These are phyloP conservation scores for Monosporascus sp. DNA, from an alignment of 2,329 filamentous ascomycete genomes.

Conservation along the genomic window DNA sequence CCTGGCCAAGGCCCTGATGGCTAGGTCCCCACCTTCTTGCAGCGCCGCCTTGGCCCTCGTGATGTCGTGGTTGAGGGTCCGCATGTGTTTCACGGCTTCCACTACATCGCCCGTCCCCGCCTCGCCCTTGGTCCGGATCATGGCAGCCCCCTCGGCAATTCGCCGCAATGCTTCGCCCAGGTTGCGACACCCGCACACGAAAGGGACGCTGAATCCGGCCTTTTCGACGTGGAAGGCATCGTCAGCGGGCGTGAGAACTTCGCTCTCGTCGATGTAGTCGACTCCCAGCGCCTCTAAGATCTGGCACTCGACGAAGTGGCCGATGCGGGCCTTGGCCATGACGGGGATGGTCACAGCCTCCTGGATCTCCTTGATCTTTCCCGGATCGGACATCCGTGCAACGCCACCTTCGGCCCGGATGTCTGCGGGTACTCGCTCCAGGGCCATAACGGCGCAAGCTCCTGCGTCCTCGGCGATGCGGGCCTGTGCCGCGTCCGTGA, in stretches of 20 bases:
- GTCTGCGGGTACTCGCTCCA: conserved; percentile 95
- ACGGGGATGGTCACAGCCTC: conserved; percentile 92
- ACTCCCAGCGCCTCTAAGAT: conserved; percentile 92
- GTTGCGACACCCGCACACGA: conserved; percentile 94
- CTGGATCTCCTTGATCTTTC: conserved; percentile 95
- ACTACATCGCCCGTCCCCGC: conserved; percentile 96
- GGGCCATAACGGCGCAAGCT: conserved; percentile 94
- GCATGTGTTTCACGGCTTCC: conserved; percentile 94
- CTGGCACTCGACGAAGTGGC: conserved; percentile 97
- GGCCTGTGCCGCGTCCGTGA: conserved; percentile 87
- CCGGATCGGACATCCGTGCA: conserved; percentile 92
- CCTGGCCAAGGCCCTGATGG: conserved; percentile 67
- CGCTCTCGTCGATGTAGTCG: conserved; percentile 97
- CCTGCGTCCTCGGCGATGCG: conserved; percentile 97
- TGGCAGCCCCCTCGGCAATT: conserved; percentile 89
- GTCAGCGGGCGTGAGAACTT: conserved; percentile 95
- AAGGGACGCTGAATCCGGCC: conserved; percentile 73
- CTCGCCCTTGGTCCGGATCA: conserved; percentile 99
- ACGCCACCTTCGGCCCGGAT: conserved; percentile 91
- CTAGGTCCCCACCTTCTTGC: conserved; percentile 42
- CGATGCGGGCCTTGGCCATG: conserved; percentile 98
- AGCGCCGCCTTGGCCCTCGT: conserved; percentile 73
- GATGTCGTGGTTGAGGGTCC: conserved; percentile 81
- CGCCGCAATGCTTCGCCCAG: conserved; percentile 87
- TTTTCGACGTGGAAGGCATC: conserved; percentile 90